A percentile compares a stretch with the other conserved stretches of the same genome.
Conservation (phyloP, 2,329 filamentous ascomycete species). For the Ophiostoma himal-ulmi region DNA sequence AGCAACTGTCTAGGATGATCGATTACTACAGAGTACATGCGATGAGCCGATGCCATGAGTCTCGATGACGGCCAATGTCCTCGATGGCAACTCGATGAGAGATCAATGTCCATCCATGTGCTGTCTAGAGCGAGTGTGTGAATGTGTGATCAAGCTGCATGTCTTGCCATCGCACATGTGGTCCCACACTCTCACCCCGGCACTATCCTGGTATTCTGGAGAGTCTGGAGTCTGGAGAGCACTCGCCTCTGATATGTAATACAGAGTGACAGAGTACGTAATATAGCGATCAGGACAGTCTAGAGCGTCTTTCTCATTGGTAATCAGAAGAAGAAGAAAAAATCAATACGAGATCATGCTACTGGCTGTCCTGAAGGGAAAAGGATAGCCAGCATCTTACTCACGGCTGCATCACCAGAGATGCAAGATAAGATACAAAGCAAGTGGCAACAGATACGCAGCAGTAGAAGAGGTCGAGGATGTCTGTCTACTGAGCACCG, state of each 20-base stretch:
- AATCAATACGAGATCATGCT: background rate
- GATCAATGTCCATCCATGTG: background rate
- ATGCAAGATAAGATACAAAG: background rate
- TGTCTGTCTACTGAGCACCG: background rate
- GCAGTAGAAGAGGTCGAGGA: background rate
- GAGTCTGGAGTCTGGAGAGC: background rate
- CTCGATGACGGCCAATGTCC: background rate
- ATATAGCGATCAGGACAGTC: background rate
- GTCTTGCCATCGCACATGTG: background rate
- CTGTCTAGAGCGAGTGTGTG: background rate
- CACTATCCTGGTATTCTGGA: background rate
- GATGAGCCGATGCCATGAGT: background rate
- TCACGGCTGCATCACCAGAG: background rate
- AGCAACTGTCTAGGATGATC: background rate
- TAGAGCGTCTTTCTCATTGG: background rate
- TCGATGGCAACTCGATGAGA: conserved; percentile 5
- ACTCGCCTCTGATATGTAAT: background rate
- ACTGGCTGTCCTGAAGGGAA: background rate
- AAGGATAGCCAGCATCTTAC: background rate
- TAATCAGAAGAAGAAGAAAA: background rate
- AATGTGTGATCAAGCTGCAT: background rate
- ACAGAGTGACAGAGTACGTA: background rate
- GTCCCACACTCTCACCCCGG: background rate
- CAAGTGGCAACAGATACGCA: background rate
- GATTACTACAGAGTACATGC: background rate